Evolutionary conservation across 2,329 filamentous ascomycete species (phyloP).

Genomic region (Fusarium nodosum): DNA sequence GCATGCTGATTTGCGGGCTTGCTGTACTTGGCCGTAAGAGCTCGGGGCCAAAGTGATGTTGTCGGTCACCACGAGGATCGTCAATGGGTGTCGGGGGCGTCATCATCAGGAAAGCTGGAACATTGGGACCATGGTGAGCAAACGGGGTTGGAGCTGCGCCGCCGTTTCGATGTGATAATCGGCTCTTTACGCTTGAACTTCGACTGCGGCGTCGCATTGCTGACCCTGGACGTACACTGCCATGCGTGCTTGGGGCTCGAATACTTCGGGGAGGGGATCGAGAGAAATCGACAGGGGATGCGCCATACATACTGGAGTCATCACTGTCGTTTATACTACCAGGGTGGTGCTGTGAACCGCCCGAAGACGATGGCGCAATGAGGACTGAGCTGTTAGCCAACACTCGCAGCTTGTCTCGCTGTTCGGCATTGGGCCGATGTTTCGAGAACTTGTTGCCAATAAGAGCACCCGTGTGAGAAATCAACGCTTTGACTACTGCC

Average conservation of each 20-base stretch:
- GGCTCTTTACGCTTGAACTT: conserved; percentile 66
- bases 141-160: conserved; percentile 44
- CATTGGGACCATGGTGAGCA: conserved; percentile 44
- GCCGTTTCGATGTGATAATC: conserved; percentile 58
- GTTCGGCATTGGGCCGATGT: conserved; percentile 83
- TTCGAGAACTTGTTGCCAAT: conserved; percentile 97
- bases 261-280: conserved; percentile 69
- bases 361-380: conserved; percentile 61
- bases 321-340: conserved; percentile 66
- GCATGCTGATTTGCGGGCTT: conserved; percentile 48
- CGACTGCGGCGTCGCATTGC: conserved; percentile 60
- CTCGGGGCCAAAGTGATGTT: conserved; percentile 50
- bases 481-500: conserved; percentile 91
- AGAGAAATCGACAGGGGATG: conserved; percentile 69
- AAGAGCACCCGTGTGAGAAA: conserved; percentile 95
- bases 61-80: conserved; percentile 38
- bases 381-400: conserved; percentile 83
- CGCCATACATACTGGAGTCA: conserved; percentile 68
- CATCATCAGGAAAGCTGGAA: conserved; percentile 62
- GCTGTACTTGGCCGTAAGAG: conserved; percentile 53
- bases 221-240: conserved; percentile 61
- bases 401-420: conserved; percentile 84
- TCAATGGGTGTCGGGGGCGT: conserved; percentile 62
- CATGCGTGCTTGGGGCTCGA: conserved; percentile 62
- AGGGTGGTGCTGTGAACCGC: conserved; percentile 55